Evolutionary conservation across 768 basidiomycete genomes (phyloP).

Genomic region (Amanita rubescens): DNA sequence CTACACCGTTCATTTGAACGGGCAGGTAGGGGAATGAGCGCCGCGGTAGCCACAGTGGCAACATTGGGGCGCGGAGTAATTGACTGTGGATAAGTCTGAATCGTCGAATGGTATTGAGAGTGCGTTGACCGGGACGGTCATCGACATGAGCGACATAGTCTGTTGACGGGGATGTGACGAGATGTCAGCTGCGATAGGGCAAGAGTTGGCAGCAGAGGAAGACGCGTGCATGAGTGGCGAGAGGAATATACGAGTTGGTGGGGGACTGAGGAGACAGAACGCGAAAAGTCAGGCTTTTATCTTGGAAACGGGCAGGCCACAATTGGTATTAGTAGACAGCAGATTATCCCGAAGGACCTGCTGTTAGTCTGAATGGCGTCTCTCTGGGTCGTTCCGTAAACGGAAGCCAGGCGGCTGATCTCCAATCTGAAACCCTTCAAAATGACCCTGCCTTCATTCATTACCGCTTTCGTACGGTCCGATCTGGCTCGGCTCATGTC

Average conservation of each 20-base stretch:
- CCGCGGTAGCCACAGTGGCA: constrained; percentile 74
- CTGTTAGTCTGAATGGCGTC: constrained; percentile 3
- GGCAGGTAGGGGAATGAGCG: constrained; percentile 50
- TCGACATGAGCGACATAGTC: neutral
- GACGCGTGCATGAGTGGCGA: constrained; percentile 5
- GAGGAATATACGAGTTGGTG: neutral
- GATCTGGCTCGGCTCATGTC: neutral
- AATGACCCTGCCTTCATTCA: constrained; percentile 2
- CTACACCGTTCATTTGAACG: constrained; percentile 41
- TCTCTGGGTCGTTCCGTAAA: neutral
- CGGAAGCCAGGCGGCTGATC: neutral
- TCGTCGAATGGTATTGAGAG: constrained; percentile 17
- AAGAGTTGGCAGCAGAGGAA: constrained; percentile 11
- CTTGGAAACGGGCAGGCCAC: constrained; percentile 10
- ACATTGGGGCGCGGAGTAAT: constrained; percentile 65
- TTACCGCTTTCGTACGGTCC: neutral
- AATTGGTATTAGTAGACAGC: constrained; percentile 5
- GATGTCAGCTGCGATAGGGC: constrained; percentile 11
- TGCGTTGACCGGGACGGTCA: constrained; percentile 4
- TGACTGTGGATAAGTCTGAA: constrained; percentile 23
- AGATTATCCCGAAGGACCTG: constrained; percentile 9
- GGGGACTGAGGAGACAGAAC: constrained; percentile 16
- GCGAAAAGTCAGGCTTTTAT: constrained; percentile 28
- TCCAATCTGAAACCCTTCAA: constrained; percentile 4
- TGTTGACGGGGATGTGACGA: constrained; percentile 9